Base-by-base conservation (phyloP, 2,329 filamentous ascomycete genomes). In the Aurifilum marmelostoma region DNA sequence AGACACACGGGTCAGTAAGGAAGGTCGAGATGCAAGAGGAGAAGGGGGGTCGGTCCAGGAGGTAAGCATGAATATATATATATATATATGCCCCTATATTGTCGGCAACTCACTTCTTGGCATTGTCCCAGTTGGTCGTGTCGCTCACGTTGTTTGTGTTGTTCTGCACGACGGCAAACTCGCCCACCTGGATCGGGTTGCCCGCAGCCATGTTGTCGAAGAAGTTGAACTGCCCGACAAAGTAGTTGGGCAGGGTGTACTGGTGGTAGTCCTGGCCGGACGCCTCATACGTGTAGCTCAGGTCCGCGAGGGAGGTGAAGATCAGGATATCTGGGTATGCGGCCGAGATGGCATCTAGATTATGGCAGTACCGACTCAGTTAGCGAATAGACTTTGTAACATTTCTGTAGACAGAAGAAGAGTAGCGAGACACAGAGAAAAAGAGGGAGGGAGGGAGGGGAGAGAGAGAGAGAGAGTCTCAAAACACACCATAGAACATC, bases 401-500 rank as follows among this genome's bases (percentile, higher is more conserved):
- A n/a, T n/a, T n/a, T n/a, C n/a, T n/a, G n/a, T n/a, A n/a, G n/a
- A n/a, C n/a, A n/a, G n/a, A n/a, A n/a, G n/a, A n/a, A n/a, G n/a
- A n/a, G n/a, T n/a, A n/a, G n/a, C n/a, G n/a, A n/a, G n/a, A n/a
- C n/a, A 37, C 4, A 37, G 9, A 37, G 9, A 37, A 37, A 37
- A 37, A 37, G 34, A 37, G 34, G 9, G 34, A 37, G 34, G 9
- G 34, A 37, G n/a, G n/a, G n/a, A n/a, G n/a, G n/a, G n/a, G n/a
- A n/a, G n/a, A n/a, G n/a, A n/a, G n/a, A n/a, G n/a, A n/a, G n/a
- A n/a, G n/a, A n/a, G n/a, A n/a, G n/a, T n/a, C n/a, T n/a, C n/a
- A n/a, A n/a, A n/a, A n/a, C 39, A 84, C 39, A 60, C 65, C 74
- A 73, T 85, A 81, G 73, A 87, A 85, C 24, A 76, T 75, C 3